Evolutionary conservation across 805 yeast species (phyloP).

Genomic region (Yarrowia bubula): DNA sequence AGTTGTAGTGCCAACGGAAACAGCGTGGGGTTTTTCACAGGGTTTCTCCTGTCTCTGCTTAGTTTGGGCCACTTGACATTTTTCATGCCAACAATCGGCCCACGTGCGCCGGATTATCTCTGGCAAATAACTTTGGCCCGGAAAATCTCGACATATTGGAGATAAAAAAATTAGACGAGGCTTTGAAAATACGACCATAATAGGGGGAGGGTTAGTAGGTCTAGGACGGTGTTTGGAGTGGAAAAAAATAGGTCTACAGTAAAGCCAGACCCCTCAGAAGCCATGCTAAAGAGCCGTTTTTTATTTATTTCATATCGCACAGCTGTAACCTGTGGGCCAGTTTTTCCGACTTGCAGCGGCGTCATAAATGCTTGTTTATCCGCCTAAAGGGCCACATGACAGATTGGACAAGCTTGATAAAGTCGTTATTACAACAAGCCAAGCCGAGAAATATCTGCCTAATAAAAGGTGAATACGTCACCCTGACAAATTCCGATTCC

Average conservation of each 20-base stretch:
- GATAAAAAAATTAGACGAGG: neutral
- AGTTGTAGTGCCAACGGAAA: neutral
- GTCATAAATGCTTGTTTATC: neutral
- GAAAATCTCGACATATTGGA: neutral
- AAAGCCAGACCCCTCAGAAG: neutral
- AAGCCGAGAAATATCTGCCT: no score
- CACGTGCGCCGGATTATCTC: slow-evolving; percentile 17
- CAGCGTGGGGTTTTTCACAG: neutral
- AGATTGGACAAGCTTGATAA: no score
- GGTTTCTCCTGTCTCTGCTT: neutral
- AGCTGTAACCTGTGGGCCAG: neutral
- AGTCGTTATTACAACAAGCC: no score
- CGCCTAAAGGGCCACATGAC: neutral
- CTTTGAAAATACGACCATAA: neutral
- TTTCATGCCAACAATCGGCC: neutral
- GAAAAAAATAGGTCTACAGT: neutral
- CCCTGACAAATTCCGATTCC: no score
- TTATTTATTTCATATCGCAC: neutral
- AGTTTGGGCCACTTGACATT: neutral
- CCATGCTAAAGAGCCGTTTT: no score
- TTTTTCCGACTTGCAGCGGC: slow-evolving; percentile 17
- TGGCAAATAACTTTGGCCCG: neutral
- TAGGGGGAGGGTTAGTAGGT: neutral
- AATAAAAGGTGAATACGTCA: no score
- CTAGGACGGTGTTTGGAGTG: neutral